A percentile compares a stretch with the other conserved stretches of the same genome.
Conservation (phyloP, 225 moss, liverwort and hornwort species). For the Marchantia polymorpha region DNA sequence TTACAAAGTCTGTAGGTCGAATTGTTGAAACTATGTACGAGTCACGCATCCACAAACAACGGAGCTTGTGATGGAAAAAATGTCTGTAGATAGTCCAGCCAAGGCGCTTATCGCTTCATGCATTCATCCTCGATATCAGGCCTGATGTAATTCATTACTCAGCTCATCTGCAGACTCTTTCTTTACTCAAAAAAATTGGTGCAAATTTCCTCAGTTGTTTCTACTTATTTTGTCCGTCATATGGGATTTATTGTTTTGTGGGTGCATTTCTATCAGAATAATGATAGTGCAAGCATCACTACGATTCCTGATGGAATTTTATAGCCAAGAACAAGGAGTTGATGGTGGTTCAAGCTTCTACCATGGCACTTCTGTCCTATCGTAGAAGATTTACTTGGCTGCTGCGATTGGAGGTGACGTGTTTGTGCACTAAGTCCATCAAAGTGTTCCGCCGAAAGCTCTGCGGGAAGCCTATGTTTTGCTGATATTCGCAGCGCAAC, state of each 20-base stretch:
- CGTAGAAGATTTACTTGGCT: conserved; percentile 55
- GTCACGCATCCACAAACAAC: conserved; percentile 71
- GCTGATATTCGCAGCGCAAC: conserved; percentile 60
- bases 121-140: conserved; percentile 55
- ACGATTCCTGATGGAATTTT: conserved; percentile 54
- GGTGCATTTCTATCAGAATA: neutral
- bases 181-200: conserved; percentile 48
- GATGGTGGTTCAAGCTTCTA: conserved; percentile 38
- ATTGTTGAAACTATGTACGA: conserved; percentile 25
- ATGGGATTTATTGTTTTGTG: neutral
- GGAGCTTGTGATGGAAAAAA: conserved; percentile 57
- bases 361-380: conserved; percentile 57
- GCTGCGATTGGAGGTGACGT: conserved; percentile 59
- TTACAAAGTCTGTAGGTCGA: neutral
- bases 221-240: neutral
- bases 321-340: conserved; percentile 49
- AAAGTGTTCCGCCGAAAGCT: conserved; percentile 49
- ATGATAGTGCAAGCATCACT: conserved; percentile 32
- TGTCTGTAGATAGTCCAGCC: conserved; percentile 53
- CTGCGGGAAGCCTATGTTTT: conserved; percentile 63
- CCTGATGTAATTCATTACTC: conserved; percentile 57
- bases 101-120: conserved; percentile 53
- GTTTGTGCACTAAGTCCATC: conserved; percentile 49
- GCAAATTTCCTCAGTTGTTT: neutral
- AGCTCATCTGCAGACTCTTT: conserved; percentile 64